Percentiles rank a stretch among this genome's conserved stretches.
Conservation (phyloP, 2,329 filamentous ascomycete species). For the Sordariomycetes sp. region DNA sequence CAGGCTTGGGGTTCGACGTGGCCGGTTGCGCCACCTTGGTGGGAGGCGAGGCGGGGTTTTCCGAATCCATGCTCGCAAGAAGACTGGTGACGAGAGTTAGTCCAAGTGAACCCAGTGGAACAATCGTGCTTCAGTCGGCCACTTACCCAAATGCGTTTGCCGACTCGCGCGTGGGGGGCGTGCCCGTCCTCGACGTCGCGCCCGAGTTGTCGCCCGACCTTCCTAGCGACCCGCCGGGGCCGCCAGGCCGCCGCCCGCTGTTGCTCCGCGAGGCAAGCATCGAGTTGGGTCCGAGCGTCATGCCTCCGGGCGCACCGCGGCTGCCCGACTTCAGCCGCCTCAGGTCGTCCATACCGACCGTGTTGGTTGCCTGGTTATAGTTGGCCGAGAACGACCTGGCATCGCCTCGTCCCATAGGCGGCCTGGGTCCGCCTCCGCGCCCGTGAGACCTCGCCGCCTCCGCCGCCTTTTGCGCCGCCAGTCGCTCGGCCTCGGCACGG, state of each 20-base stretch:
- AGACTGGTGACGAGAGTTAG: constrained; percentile 25
- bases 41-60: constrained; percentile 59
- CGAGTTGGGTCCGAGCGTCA: constrained; percentile 69
- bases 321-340: constrained; percentile 63
- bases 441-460: constrained; percentile 56
- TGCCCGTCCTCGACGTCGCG: constrained; percentile 80
- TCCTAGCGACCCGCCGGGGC: constrained; percentile 61
- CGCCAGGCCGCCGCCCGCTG: constrained; percentile 67
- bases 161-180: constrained; percentile 55
- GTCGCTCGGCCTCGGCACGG: constrained; percentile 69
- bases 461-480: constrained; percentile 69
- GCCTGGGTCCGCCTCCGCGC: constrained; percentile 57
- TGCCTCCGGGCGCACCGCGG: constrained; percentile 50
- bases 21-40: constrained; percentile 57
- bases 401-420: constrained; percentile 72
- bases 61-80: constrained; percentile 50
- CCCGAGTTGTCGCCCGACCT: constrained; percentile 76
- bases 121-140: background rate
- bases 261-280: constrained; percentile 86
- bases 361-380: constrained; percentile 57
- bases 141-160: constrained; percentile 91
- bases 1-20: constrained; percentile 50
- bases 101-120: constrained; percentile 2
- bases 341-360: constrained; percentile 84
- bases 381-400: constrained; percentile 72